Percentiles rank a stretch among this genome's conserved stretches.
Conservation (phyloP, 306 rosid genomes). For the Cotoneaster glaucophyllus region DNA sequence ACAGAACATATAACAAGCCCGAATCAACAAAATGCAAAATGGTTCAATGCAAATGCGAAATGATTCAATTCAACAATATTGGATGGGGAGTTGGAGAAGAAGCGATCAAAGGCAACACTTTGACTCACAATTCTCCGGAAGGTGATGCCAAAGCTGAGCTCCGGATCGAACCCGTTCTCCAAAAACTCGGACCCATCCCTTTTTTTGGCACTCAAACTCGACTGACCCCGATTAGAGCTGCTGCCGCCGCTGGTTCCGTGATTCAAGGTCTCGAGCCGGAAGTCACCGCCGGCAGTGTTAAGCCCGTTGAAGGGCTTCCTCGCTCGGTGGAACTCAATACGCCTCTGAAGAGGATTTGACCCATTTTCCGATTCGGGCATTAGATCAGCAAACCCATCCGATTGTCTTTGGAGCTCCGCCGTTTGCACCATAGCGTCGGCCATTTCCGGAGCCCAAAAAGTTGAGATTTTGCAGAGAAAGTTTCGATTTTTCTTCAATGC, state of each 20-base stretch:
- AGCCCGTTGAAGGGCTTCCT: conserved; percentile 55
- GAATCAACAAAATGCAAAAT: background rate
- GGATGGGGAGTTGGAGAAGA: background rate
- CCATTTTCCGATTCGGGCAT: conserved; percentile 11
- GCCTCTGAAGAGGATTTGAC: conserved; percentile 25
- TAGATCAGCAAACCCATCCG: conserved; percentile 20
- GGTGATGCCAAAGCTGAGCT: conserved; percentile 75
- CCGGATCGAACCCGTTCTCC: conserved; percentile 81
- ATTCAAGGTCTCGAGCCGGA: conserved; percentile 71
- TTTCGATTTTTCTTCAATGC: background rate
- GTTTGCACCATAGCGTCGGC: conserved; percentile 14
- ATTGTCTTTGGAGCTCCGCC: conserved; percentile 4
- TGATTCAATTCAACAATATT: background rate
- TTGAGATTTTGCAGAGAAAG: background rate
- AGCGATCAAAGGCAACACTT: background rate
- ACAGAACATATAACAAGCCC: background rate
- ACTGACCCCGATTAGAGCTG: conserved; percentile 4
- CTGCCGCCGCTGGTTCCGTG: conserved; percentile 25
- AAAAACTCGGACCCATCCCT: conserved; percentile 48
- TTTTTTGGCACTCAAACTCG: conserved; percentile 31
- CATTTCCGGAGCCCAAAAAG: conserved; percentile 15
- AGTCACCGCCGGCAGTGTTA: conserved; percentile 43
- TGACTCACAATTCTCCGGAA: conserved; percentile 74
- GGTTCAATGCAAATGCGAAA: background rate
- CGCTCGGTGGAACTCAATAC: conserved; percentile 45